These are phyloP conservation scores for Kitagawia praeruptora DNA, from an alignment of 129 eudicot genomes.

Conservation along the genomic window DNA sequence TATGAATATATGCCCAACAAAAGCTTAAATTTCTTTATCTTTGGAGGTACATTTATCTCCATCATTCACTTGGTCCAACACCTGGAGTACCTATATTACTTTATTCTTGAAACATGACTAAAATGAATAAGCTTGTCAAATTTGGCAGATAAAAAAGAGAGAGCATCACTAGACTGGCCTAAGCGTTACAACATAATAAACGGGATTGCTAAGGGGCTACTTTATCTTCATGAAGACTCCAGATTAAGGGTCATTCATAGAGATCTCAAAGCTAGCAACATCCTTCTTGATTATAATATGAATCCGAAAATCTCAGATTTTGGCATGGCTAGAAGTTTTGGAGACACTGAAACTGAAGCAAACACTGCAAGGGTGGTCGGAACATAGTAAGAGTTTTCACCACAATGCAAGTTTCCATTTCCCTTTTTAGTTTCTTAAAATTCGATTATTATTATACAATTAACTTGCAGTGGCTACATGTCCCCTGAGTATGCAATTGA, in stretches of 20 bases:
- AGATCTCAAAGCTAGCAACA: slow-evolving; percentile 11
- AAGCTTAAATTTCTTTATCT: not conserved
- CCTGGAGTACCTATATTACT: not conserved
- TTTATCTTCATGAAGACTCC: slow-evolving; percentile 9
- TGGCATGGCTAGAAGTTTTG: slow-evolving; percentile 11
- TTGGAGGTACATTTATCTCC: not conserved
- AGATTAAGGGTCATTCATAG: slow-evolving; percentile 5
- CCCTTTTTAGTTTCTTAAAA: not conserved
- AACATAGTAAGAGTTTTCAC: slow-evolving; percentile 5
- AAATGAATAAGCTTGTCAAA: not conserved
- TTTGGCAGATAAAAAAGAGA: not conserved
- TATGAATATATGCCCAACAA: slow-evolving; percentile 8
- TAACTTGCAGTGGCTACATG: slow-evolving; percentile 49
- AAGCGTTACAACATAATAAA: slow-evolving; percentile 6
- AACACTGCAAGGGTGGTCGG: slow-evolving; percentile 6
- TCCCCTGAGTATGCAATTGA: slow-evolving; percentile 46
- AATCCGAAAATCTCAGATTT: slow-evolving; percentile 7
- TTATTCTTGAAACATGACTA: not conserved
- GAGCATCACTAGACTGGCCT: not conserved
- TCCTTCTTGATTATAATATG: slow-evolving; percentile 5
- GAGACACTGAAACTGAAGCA: slow-evolving; percentile 3
- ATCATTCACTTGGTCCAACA: not conserved
- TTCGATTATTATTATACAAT: not conserved
- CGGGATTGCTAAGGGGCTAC: not conserved
- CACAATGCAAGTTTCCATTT: not conserved